Evolutionary conservation across 2,329 filamentous ascomycete genomes (phyloP), one percentile per base, ranked within the genome.

Genomic region (Zymoseptoria pseudotritici): DNA sequence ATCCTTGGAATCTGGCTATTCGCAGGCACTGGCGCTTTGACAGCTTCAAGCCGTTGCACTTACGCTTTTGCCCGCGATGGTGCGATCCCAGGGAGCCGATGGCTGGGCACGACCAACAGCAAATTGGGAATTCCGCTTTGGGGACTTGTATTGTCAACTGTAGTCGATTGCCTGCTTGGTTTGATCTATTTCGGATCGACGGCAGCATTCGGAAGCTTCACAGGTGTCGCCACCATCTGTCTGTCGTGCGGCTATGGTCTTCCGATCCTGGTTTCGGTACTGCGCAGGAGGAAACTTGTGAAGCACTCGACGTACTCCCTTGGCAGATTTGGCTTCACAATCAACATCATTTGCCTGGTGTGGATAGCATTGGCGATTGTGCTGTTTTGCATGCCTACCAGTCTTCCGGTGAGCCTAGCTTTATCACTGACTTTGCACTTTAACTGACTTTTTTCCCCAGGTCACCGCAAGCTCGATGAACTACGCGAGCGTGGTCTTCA

Each of bases 201-300:
- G 0, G 87, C 88, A 0, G 89, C 89, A 0, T 92, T 92, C 77
- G 88, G 87, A 77, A 86, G 85, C 9, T 91, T 92, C 73, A 91
- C 88, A 0, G 88, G 88, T 26, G 88, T 91, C 0, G 89, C 88
- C 1, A 91, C 88, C 4, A 91, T 92, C 70, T 91, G 88, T 65
- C 81, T 92, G 0, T 87, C 85, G 0, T 85, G 86, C 3, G 90
- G 87, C 0, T 92, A 92, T 72, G 88, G 86, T 13, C 80, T 91
- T 17, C 89, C 89, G 0, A 90, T 92, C 58, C 75, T 91, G 10
- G 86, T 92, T 60, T 87, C 82, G 10, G 75, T 92, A 2, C 66
- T 91, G 1, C 83, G 86, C 17, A 81, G 85, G 9, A 82, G 89
- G n/a, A 79, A 82, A 56, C 80, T 84, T 42, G 83, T 91, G n/a